Evolutionary conservation across 805 yeast species (phyloP).

Genomic region (Tetrapisispora arboricola): DNA sequence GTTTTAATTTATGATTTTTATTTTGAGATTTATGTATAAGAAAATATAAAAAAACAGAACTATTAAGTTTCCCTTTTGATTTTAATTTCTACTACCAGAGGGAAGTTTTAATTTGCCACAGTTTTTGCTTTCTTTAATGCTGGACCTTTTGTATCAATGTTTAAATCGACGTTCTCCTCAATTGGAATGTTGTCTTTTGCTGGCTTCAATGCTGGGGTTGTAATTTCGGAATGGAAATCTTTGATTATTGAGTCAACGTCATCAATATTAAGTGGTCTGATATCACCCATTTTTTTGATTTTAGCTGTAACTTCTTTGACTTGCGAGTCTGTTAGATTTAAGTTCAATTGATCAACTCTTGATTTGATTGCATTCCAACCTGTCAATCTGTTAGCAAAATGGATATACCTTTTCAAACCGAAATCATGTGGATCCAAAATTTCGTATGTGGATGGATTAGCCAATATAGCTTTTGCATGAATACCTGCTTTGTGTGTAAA

Average conservation of each 20-base stretch:
- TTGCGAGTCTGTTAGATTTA: constrained; percentile 84
- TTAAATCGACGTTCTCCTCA: constrained; percentile 6
- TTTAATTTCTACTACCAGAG: background rate
- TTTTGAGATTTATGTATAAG: background rate
- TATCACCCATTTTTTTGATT: constrained; percentile 90
- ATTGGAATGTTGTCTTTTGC: background rate
- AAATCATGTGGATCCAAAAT: constrained; percentile 90
- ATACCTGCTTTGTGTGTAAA: constrained; percentile 99
- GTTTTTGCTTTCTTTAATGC: constrained; percentile 11
- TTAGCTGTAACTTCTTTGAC: constrained; percentile 89
- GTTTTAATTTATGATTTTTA: too few species aligned
- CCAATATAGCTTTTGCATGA: constrained; percentile 96
- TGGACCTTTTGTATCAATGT: constrained; percentile 7
- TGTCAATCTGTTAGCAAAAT: constrained; percentile 93
- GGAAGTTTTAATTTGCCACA: background rate
- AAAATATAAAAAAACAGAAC: background rate
- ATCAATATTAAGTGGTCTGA: constrained; percentile 86
- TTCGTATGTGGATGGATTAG: constrained; percentile 97
- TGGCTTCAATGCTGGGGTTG: constrained; percentile 11
- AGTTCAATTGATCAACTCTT: constrained; percentile 92
- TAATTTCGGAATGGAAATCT: constrained; percentile 68
- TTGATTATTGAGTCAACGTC: constrained; percentile 95
- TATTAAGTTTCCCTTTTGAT: background rate
- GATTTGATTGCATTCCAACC: constrained; percentile 99
- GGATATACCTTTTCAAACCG: constrained; percentile 92